These are phyloP conservation scores for Plasmodium fragile DNA, from an alignment of 169 alveolate species.

Conservation along the genomic window DNA sequence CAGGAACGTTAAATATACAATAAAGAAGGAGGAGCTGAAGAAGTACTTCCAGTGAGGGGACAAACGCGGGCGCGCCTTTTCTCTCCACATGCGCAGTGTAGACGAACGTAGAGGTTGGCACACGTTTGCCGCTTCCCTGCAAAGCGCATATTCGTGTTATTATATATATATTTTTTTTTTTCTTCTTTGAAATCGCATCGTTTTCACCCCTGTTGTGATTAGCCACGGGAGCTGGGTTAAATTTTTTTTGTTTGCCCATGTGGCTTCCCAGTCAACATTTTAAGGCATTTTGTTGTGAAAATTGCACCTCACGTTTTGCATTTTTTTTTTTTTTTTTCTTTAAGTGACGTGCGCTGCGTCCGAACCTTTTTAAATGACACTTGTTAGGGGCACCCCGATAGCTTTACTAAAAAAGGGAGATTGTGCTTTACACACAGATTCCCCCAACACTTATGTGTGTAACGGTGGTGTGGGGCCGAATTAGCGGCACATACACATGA, in stretches of 20 bases:
- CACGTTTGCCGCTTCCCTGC: background rate
- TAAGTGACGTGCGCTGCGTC: background rate
- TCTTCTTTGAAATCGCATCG: background rate
- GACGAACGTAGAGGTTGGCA: background rate
- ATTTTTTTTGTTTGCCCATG: background rate
- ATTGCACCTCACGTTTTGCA: background rate
- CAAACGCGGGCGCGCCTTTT: background rate
- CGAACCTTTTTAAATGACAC: background rate
- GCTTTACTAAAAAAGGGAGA: background rate
- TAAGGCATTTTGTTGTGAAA: background rate
- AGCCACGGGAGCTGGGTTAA: background rate
- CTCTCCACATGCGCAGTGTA: background rate
- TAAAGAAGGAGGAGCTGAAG: slow-evolving; percentile 50
- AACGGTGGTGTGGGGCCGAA: background rate
- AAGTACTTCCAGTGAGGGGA: slow-evolving; percentile 18
- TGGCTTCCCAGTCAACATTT: background rate
- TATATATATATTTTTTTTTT: background rate
- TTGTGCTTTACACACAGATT: background rate
- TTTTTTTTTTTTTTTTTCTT: background rate
- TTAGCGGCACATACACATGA: background rate
- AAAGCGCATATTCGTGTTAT: background rate
- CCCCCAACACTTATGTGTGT: background rate
- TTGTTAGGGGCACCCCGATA: background rate
- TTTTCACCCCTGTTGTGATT: background rate
- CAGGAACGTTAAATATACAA: slow-evolving; percentile 25